Conservation (phyloP, 192 early-diverging fungal genomes). For the Coemansia sp. region DNA sequence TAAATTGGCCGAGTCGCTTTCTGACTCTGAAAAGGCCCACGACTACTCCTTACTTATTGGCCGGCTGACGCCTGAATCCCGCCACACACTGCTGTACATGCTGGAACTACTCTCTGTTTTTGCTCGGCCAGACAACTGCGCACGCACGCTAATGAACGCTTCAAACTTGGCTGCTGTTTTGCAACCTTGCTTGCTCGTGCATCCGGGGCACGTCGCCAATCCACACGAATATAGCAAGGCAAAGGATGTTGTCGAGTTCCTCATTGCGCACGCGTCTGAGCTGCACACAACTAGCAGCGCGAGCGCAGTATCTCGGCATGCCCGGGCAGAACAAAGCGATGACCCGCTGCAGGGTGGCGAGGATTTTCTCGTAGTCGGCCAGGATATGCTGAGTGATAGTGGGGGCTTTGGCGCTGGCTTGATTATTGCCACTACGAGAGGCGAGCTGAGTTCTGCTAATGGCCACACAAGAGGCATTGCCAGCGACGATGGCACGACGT, state of each 20-base stretch:
- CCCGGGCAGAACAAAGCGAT: neutral
- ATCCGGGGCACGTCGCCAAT: slow-evolving; percentile 69
- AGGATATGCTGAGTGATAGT: slow-evolving; percentile 4
- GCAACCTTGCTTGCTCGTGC: slow-evolving; percentile 74
- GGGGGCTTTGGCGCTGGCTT: slow-evolving; percentile 29
- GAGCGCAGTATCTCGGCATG: neutral
- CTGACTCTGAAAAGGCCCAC: slow-evolving; percentile 37
- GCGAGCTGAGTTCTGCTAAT: neutral
- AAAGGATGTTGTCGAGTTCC: slow-evolving; percentile 73
- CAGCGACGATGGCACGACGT: slow-evolving; percentile 36
- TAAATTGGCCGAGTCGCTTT: slow-evolving; percentile 58
- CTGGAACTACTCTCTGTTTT: slow-evolving; percentile 64
- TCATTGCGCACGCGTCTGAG: slow-evolving; percentile 59
- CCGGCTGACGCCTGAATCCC: slow-evolving; percentile 61
- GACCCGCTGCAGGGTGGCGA: neutral
- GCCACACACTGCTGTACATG: slow-evolving; percentile 70
- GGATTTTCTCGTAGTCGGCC: slow-evolving; percentile 15
- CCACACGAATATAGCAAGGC: slow-evolving; percentile 78
- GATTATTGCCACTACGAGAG: slow-evolving; percentile 24
- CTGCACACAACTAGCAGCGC: slow-evolving; percentile 17
- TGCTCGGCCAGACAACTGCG: slow-evolving; percentile 46
- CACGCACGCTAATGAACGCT: slow-evolving; percentile 69
- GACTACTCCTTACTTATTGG: slow-evolving; percentile 65
- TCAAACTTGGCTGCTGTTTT: slow-evolving; percentile 78
- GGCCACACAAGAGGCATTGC: slow-evolving; percentile 20